Evolutionary conservation across 2,329 filamentous ascomycete genomes (phyloP).

Genomic region (Aspergillus transmontanensis): DNA sequence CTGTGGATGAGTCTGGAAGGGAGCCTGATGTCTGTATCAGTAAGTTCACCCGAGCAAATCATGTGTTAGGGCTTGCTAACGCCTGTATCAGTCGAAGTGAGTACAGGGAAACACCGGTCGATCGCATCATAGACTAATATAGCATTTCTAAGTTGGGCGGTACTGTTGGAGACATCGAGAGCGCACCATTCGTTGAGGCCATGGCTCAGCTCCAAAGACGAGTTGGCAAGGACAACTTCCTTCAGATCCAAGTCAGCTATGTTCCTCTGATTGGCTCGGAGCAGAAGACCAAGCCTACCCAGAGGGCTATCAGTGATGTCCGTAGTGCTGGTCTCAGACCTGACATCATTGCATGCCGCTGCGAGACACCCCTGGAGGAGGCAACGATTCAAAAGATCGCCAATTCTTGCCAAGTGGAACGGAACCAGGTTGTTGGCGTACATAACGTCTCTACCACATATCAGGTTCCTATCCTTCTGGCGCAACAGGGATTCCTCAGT

Average conservation of each 20-base stretch:
- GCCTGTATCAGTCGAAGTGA: constrained; percentile 20
- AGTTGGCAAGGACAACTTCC: constrained; percentile 76
- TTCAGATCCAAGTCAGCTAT: constrained; percentile 79
- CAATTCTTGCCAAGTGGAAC: constrained; percentile 82
- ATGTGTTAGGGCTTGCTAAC: constrained; percentile 7
- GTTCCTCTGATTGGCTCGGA: constrained; percentile 75
- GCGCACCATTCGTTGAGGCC: constrained; percentile 84
- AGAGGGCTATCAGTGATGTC: constrained; percentile 82
- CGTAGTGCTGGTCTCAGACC: constrained; percentile 77
- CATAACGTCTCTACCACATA: constrained; percentile 89
- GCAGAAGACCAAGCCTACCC: constrained; percentile 97
- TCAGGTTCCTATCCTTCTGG: constrained; percentile 89
- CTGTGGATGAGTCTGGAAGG: constrained; percentile 80
- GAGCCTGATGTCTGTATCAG: constrained; percentile 92
- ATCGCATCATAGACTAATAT: neutral
- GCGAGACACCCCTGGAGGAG: constrained; percentile 73
- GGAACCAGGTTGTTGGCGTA: constrained; percentile 82
- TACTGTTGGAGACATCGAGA: constrained; percentile 75
- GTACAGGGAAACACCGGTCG: neutral
- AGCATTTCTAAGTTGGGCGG: constrained; percentile 46
- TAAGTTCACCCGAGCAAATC: constrained; percentile 43
- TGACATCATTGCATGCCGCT: constrained; percentile 90
- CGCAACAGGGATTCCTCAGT: constrained; percentile 74
- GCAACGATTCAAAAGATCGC: constrained; percentile 84
- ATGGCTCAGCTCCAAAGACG: constrained; percentile 75